Percentiles rank a stretch among this genome's conserved stretches.
Evolutionary conservation across 116 monocot genomes (phyloP).

Genomic region (Iris pallida): DNA sequence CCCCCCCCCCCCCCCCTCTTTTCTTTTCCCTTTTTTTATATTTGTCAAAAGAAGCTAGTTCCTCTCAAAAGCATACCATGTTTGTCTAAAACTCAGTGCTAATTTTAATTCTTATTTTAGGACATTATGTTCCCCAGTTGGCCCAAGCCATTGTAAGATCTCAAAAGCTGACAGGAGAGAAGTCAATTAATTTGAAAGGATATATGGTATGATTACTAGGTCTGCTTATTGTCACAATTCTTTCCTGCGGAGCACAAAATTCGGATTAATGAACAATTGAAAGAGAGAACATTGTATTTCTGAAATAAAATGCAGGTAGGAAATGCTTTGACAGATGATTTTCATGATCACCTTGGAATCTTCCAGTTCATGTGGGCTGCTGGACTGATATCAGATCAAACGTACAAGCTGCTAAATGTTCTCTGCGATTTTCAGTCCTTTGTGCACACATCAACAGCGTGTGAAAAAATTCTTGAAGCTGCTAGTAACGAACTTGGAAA

Average conservation of each 20-base stretch:
- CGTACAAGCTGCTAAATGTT: slow-evolving; percentile 64
- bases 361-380: slow-evolving; percentile 96
- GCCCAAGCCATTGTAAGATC: slow-evolving; percentile 72
- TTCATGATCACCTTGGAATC: slow-evolving; percentile 68
- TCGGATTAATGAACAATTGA: too few species aligned
- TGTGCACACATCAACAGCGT: slow-evolving; percentile 56
- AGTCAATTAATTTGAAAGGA: slow-evolving; percentile 82
- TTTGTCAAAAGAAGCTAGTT: background rate
- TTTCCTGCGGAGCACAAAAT: background rate
- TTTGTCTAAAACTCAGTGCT: background rate
- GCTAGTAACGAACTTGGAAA: slow-evolving; percentile 74
- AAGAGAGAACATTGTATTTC: background rate
- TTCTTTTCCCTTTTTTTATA: background rate
- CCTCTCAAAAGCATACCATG: background rate
- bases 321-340: slow-evolving; percentile 95
- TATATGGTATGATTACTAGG: slow-evolving; percentile 60
- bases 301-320: slow-evolving; percentile 63
- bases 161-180: slow-evolving; percentile 40
- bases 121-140: slow-evolving; percentile 96
- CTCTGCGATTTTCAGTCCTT: slow-evolving; percentile 83
- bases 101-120: slow-evolving; percentile 23
- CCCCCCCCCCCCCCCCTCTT: background rate
- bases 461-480: slow-evolving; percentile 66
- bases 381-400: slow-evolving; percentile 89
- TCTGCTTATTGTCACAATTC: background rate